Conservation (phyloP, 495 filamentous ascomycete species). For the Penicillium antarcticum region DNA sequence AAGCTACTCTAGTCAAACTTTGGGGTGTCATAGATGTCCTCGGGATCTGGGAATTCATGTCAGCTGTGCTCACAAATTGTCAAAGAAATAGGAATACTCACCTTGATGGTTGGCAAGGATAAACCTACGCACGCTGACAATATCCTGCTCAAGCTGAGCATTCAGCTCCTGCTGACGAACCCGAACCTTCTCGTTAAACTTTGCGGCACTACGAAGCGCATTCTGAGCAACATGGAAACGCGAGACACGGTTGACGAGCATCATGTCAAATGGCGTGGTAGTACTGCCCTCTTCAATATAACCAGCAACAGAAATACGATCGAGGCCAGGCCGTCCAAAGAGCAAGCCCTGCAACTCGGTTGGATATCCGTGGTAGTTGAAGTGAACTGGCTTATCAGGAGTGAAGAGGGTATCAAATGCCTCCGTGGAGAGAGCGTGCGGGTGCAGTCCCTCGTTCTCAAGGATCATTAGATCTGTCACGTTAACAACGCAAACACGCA, state of each 20-base stretch:
- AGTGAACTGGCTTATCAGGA: slow-evolving; percentile 53
- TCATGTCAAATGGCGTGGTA: slow-evolving; percentile 74
- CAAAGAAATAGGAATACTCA: slow-evolving; percentile 12
- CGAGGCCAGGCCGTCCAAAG: slow-evolving; percentile 52
- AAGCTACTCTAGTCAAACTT: slow-evolving; percentile 29
- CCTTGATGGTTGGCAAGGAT: slow-evolving; percentile 53
- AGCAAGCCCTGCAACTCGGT: slow-evolving; percentile 61
- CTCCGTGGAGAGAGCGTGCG: slow-evolving; percentile 55
- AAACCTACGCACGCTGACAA: slow-evolving; percentile 52
- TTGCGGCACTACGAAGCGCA: slow-evolving; percentile 51
- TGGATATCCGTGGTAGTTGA: slow-evolving; percentile 72
- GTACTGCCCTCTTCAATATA: slow-evolving; percentile 71
- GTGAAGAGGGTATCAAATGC: slow-evolving; percentile 62
- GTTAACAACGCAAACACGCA: slow-evolving; percentile 65
- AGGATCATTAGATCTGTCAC: slow-evolving; percentile 74
- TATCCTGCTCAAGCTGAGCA: slow-evolving; percentile 45
- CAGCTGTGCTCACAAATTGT: neutral
- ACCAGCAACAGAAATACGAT: slow-evolving; percentile 55
- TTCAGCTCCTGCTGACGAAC: slow-evolving; percentile 44
- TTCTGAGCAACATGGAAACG: slow-evolving; percentile 60
- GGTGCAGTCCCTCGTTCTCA: slow-evolving; percentile 55
- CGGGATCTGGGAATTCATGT: slow-evolving; percentile 43
- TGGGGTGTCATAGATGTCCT: slow-evolving; percentile 53
- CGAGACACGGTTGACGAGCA: slow-evolving; percentile 62
- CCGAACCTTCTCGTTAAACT: slow-evolving; percentile 49